Evolutionary conservation across 106 monocot genomes (phyloP), one percentile per base, ranked within the genome.

Genomic region (Allium sativum): DNA sequence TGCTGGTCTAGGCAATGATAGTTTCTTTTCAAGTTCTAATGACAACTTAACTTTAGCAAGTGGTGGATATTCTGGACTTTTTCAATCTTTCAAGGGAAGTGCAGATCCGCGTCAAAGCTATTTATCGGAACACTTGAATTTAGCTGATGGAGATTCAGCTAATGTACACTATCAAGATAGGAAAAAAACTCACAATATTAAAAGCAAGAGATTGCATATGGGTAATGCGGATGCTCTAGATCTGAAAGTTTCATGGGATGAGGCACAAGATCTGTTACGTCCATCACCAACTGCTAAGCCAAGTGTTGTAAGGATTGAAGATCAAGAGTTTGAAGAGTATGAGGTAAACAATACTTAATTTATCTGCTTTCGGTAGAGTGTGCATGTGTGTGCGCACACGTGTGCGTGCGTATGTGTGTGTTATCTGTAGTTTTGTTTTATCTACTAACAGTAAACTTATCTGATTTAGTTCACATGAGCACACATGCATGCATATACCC

Each of bases 281-380:
- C 88, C 92, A 21, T 73, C 91, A 61, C 88, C 92, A 21, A 85
- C 50, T 65, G 75, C 70, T 16, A 88, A 78, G 75, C 85, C 92
- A 12, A 98, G 78, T 65, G 75, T 92, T 80, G 88, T 98, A 44
- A 73, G 74, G 46, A 88, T 98, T 66, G 98, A 98, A 45, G 92
- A 98, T 61, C 79, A 84, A 19, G 98, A 92, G 69, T 76, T 98
- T 73, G 98, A 98, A 78, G 98, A 98, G 77, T 98, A 98, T 57
- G 98, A 98, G 61, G 98, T 92, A 80, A 77, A 74, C 53, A 8
- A 69, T 40, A 62, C 15, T 59, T 31, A 31, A n/a, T n/a, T n/a
- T n/a, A n/a, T n/a, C n/a, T n/a, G n/a, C 31, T 31, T 31, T 31
- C 31, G 5, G 5, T 31, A 31, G 31, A 3, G 31, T 31, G 31